Conservation (phyloP, 805 yeast genomes). For the Metschnikowia arizonensis region DNA sequence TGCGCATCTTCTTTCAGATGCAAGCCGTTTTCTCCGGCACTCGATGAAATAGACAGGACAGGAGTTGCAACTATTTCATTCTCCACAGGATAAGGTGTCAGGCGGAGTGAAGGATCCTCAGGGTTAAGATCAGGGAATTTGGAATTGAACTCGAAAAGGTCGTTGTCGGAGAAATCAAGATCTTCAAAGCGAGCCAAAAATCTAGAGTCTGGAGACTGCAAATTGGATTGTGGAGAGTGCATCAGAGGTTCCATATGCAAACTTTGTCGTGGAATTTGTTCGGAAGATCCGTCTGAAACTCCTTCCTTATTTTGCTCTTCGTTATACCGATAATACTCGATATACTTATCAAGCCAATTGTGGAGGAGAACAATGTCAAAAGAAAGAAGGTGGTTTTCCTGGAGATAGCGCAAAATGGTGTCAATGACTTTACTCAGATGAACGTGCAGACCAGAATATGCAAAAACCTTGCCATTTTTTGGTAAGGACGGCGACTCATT, state of each 20-base stretch:
- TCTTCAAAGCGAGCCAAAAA: neutral
- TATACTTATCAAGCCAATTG: slow-evolving; percentile 38
- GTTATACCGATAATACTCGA: slow-evolving; percentile 28
- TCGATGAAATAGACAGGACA: too few species aligned
- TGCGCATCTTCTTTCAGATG: neutral
- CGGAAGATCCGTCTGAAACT: neutral
- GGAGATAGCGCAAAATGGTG: slow-evolving; percentile 26
- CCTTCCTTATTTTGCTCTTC: slow-evolving; percentile 2
- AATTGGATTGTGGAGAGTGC: neutral
- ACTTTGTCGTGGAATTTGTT: neutral
- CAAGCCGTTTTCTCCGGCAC: neutral
- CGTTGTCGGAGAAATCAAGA: slow-evolving; percentile 8
- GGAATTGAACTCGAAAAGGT: slow-evolving; percentile 11
- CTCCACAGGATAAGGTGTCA: slow-evolving; percentile 4
- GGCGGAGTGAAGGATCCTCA: neutral
- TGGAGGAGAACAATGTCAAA: slow-evolving; percentile 36
- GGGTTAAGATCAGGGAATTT: slow-evolving; percentile 13
- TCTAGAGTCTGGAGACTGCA: neutral
- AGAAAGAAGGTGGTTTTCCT: slow-evolving; percentile 25
- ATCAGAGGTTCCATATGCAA: neutral
- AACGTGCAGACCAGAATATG: neutral
- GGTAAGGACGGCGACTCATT: neutral
- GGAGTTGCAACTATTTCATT: slow-evolving; percentile 3
- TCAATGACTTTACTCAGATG: neutral
- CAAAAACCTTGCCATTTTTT: slow-evolving; percentile 2